Percentiles rank a stretch among this genome's conserved stretches.
These are phyloP conservation scores for Colletotrichum limetticola DNA, from an alignment of 2,329 filamentous ascomycete genomes.

Conservation along the genomic window DNA sequence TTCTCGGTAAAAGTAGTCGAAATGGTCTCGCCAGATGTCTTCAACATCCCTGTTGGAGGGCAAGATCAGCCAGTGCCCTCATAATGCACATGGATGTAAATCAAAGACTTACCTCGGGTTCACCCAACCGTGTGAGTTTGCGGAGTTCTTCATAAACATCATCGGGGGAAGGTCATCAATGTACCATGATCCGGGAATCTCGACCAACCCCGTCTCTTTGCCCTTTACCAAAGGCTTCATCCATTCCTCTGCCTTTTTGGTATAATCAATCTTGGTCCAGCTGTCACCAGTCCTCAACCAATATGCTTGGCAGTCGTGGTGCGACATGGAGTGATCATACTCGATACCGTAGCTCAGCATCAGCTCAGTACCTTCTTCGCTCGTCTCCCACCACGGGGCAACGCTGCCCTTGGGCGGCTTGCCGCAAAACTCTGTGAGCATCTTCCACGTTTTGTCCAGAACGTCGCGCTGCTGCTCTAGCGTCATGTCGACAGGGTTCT, in stretches of 20 bases:
- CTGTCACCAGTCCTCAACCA: slow-evolving; percentile 71
- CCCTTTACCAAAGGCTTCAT: slow-evolving; percentile 74
- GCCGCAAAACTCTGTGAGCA: slow-evolving; percentile 74
- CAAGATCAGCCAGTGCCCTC: not conserved
- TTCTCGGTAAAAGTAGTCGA: slow-evolving; percentile 80
- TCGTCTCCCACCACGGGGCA: slow-evolving; percentile 80
- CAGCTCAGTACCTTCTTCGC: slow-evolving; percentile 73
- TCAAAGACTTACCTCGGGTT: slow-evolving; percentile 49
- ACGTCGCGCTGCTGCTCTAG: slow-evolving; percentile 81
- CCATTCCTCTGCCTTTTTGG: slow-evolving; percentile 69
- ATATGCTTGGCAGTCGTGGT: slow-evolving; percentile 73
- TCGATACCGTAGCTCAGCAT: slow-evolving; percentile 74
- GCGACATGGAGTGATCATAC: slow-evolving; percentile 75
- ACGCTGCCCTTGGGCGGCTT: slow-evolving; percentile 79
- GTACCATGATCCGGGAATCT: slow-evolving; percentile 74
- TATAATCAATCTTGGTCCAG: slow-evolving; percentile 76
- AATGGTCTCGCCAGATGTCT: slow-evolving; percentile 73
- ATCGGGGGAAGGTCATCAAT: slow-evolving; percentile 73
- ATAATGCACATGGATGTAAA: rapidly evolving
- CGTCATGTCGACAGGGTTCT: slow-evolving; percentile 78
- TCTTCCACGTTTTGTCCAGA: slow-evolving; percentile 78
- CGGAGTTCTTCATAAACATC: slow-evolving; percentile 77
- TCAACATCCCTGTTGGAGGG: slow-evolving; percentile 60
- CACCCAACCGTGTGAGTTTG: slow-evolving; percentile 71
- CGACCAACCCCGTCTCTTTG: slow-evolving; percentile 69